These are phyloP conservation scores for Rozella allomycis DNA, from an alignment of 371 early-diverging fungal genomes.

Conservation along the genomic window DNA sequence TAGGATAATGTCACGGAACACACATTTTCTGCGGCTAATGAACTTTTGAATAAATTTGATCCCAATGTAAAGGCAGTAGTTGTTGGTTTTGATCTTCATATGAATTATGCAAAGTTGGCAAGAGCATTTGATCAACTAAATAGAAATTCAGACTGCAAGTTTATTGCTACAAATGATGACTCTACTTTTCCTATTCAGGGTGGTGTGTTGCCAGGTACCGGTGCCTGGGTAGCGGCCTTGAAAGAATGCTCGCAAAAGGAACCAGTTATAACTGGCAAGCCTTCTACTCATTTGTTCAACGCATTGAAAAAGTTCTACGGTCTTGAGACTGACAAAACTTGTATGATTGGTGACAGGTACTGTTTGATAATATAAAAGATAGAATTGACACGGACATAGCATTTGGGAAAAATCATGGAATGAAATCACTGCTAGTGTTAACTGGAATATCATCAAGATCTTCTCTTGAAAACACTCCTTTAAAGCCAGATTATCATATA, in stretches of 20 bases:
- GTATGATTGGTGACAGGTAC: constrained; percentile 86
- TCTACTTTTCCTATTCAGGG: constrained; percentile 62
- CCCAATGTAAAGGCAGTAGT: constrained; percentile 56
- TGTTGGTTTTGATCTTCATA: constrained; percentile 7
- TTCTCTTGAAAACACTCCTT: no score
- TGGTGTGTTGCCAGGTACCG: constrained; percentile 44
- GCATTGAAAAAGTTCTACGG: constrained; percentile 31
- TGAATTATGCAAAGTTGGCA: constrained; percentile 46
- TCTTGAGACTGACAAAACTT: constrained; percentile 51
- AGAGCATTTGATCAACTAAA: constrained; percentile 64
- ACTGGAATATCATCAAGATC: no score
- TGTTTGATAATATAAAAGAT: neutral
- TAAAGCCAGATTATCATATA: no score
- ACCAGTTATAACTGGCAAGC: constrained; percentile 62
- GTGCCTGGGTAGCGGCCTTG: no score
- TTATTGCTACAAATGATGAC: constrained; percentile 84
- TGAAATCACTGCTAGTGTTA: constrained; percentile 68
- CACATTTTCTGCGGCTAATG: constrained; percentile 12
- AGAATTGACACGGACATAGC: constrained; percentile 78
- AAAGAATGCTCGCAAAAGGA: no score
- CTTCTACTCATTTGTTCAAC: neutral
- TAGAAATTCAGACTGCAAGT: constrained; percentile 42
- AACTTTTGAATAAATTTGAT: constrained; percentile 20
- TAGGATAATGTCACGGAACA: constrained; percentile 15
- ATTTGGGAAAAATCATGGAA: constrained; percentile 69